Evolutionary conservation across 2,329 filamentous ascomycete genomes (phyloP), one percentile per base, ranked within the genome.

Genomic region (Diaporthe aspalathi): DNA sequence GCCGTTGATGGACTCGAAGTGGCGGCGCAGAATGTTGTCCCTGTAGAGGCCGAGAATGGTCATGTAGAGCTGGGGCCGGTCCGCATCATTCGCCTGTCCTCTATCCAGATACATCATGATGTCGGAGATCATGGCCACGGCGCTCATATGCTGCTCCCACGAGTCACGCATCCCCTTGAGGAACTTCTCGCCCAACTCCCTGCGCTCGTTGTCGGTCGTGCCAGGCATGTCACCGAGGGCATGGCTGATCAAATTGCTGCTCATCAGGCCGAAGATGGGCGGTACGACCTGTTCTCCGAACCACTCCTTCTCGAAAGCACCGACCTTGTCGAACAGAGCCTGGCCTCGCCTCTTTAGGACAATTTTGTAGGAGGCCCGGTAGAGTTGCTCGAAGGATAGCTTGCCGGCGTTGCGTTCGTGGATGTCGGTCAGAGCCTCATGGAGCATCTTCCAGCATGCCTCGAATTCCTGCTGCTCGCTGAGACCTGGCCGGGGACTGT

Each of bases 101-200:
- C 94, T 92, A 79, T 99, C 95, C 86, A 99, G 94, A 79, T 98
- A 98, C 94, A 98, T 98, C 66, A 98, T 86, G 40, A 98, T 94
- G 80, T 98, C 96, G 5, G 95, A 94, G 65, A 94, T 92, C 95
- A 98, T 98, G 78, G 94, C 94, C 93, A 97, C 97, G 54, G 93
- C 95, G 70, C 93, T 89, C 79, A 95, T 93, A 79, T 99, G 95
- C 74, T 97, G 93, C 73, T 94, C 90, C 94, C 95, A 99, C 2
- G 91, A 90, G 71, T 91, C 87, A 76, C 92, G 92, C 17, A 98
- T 81, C 0, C 90, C 92, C 69, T 89, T 89, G 71, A 99, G 82
- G 74, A 98, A 97, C 77, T 88, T 91, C 81, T 97, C 94, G 60
- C 95, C 95, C 45, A 93, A 92, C 53, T 92, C 88, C 57, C 93